phyloP scores from a whole-genome alignment of 176 grass and related monocot genomes.

The Oryza meridionalis region DNA sequence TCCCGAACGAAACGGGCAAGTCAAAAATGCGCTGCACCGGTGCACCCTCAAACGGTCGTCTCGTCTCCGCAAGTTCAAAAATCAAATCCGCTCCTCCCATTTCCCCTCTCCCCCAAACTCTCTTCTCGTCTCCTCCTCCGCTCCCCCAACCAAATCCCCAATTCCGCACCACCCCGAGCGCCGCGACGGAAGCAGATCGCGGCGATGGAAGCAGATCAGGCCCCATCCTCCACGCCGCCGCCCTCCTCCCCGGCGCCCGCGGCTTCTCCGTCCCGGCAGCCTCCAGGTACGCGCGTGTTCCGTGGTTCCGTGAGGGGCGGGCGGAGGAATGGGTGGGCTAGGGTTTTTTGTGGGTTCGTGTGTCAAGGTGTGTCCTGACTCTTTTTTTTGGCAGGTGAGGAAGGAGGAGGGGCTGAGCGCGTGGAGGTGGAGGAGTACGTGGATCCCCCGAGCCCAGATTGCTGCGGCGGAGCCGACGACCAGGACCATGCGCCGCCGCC shows the following conservation, averaged over 20 bases:
- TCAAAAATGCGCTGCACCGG: background rate
- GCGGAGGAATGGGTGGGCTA: background rate
- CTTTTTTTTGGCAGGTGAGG: slow-evolving; percentile 23
- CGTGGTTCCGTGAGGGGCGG: background rate
- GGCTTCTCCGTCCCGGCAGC: background rate
- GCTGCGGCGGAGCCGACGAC: background rate
- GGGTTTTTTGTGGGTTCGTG: background rate
- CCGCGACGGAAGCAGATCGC: background rate
- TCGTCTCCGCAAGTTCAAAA: slow-evolving; percentile 34
- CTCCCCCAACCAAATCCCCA: background rate
- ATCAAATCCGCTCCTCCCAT: slow-evolving; percentile 30
- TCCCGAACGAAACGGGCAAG: background rate
- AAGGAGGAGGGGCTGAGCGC: background rate
- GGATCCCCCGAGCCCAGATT: slow-evolving; percentile 10
- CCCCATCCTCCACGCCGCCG: background rate
- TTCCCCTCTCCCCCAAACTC: background rate
- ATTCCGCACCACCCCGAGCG: background rate
- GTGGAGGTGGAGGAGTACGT: background rate
- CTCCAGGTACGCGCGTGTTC: slow-evolving; percentile 37
- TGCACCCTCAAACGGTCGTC: slow-evolving; percentile 25
- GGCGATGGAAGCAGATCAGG: slow-evolving; percentile 46
- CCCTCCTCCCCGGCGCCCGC: background rate
- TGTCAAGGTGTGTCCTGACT: background rate
- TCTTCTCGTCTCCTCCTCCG: slow-evolving; percentile 5
- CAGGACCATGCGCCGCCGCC: background rate